Evolutionary conservation across 2,329 filamentous ascomycete species (phyloP).

Genomic region (Colletotrichum sp.): DNA sequence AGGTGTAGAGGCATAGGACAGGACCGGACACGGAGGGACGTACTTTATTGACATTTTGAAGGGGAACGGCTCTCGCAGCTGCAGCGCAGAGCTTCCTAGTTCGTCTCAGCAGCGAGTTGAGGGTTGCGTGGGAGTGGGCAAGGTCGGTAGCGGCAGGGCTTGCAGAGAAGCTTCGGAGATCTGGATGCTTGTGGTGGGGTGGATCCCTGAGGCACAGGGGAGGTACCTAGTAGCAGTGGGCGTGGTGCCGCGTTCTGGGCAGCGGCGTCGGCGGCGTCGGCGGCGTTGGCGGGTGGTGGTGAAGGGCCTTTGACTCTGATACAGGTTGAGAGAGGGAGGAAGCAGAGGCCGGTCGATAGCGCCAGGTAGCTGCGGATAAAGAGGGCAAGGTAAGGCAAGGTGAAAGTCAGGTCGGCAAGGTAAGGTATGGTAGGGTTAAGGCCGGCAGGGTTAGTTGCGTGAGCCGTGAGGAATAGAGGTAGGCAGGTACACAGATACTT

Average conservation of each 20-base stretch:
- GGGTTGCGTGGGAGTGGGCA: conserved; percentile 21
- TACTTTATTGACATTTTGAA: conserved; percentile 59
- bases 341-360: conserved; percentile 6
- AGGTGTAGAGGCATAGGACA: not conserved
- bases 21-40: conserved; percentile 32
- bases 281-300: conserved; percentile 10
- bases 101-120: conserved; percentile 22
- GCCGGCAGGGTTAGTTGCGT: not conserved
- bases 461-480: not conserved
- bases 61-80: conserved; percentile 8
- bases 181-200: conserved; percentile 24
- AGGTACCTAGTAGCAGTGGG: conserved; percentile 14
- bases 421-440: not conserved
- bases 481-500: not conserved
- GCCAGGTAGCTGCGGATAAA: conserved; percentile 13
- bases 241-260: conserved; percentile 19
- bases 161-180: conserved; percentile 25
- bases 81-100: conserved; percentile 23
- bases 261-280: conserved; percentile 14
- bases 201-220: conserved; percentile 20
- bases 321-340: conserved; percentile 12
- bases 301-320: conserved; percentile 6
- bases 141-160: conserved; percentile 22
- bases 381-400: not conserved
- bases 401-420: not conserved